Conservation (phyloP, 352 stramenopile species). For the Peronosclerospora sorghi region DNA sequence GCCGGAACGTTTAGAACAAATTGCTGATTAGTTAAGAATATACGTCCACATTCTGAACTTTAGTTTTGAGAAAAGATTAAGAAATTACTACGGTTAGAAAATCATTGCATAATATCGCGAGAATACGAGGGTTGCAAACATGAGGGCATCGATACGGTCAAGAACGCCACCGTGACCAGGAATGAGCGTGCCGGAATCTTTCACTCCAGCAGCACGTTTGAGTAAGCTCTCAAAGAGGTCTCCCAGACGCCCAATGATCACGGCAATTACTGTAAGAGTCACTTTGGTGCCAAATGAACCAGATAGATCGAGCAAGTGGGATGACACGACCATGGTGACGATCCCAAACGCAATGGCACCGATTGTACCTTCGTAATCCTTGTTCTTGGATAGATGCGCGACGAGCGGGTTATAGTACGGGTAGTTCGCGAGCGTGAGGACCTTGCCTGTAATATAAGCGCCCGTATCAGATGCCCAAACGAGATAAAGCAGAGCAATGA, state of each 20-base stretch:
- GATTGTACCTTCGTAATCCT: slow-evolving; percentile 94
- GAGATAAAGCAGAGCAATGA: slow-evolving; percentile 59
- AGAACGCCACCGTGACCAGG: slow-evolving; percentile 92
- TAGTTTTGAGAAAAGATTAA: too few species aligned
- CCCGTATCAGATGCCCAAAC: slow-evolving; percentile 85
- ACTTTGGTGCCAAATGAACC: slow-evolving; percentile 71
- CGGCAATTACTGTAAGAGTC: slow-evolving; percentile 76
- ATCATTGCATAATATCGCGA: slow-evolving; percentile 31
- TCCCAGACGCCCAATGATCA: slow-evolving; percentile 89
- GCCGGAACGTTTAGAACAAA: too few species aligned
- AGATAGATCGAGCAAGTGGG: slow-evolving; percentile 45
- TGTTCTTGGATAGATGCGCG: slow-evolving; percentile 90
- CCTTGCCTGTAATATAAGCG: slow-evolving; percentile 88
- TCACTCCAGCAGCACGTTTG: slow-evolving; percentile 90
- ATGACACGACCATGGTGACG: slow-evolving; percentile 71
- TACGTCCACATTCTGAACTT: too few species aligned
- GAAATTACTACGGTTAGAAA: too few species aligned
- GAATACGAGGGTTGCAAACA: slow-evolving; percentile 79
- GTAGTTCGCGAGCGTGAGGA: slow-evolving; percentile 77
- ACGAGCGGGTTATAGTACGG: slow-evolving; percentile 72
- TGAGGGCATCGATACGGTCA: slow-evolving; percentile 91
- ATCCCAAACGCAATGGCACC: slow-evolving; percentile 76
- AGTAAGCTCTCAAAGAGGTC: slow-evolving; percentile 93
- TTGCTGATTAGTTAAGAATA: too few species aligned
- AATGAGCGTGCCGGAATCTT: slow-evolving; percentile 92